phyloP scores from a whole-genome alignment of 139 green algal genomes.

The Yamagishiella unicocca region DNA sequence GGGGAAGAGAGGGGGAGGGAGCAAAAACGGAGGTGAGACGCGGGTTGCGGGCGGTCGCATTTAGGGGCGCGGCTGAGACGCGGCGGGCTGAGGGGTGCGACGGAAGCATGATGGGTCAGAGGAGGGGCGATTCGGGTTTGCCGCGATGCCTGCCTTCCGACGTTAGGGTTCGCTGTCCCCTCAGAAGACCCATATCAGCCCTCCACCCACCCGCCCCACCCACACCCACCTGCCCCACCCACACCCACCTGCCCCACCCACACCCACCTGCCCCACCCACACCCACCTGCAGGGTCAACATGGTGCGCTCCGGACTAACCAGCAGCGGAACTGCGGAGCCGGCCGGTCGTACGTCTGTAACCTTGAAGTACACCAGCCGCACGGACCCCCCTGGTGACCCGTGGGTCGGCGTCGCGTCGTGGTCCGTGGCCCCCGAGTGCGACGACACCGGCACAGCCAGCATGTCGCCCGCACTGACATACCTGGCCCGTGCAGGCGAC shows the following conservation, averaged over 20 bases:
- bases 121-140: too few relatives aligned
- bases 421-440: neutral
- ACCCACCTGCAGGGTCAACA: conserved; percentile 42
- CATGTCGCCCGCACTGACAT: conserved; percentile 17
- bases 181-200: too few relatives aligned
- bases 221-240: too few relatives aligned
- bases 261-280: neutral
- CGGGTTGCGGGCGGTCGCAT: too few relatives aligned
- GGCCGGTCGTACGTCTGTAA: conserved; percentile 10
- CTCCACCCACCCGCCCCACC: too few relatives aligned
- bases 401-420: neutral
- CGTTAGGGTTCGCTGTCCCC: too few relatives aligned
- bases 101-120: too few relatives aligned
- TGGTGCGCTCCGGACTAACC: conserved; percentile 21
- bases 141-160: too few relatives aligned
- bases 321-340: neutral
- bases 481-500: neutral
- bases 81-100: too few relatives aligned
- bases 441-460: conserved; percentile 10
- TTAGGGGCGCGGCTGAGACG: too few relatives aligned
- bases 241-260: too few relatives aligned
- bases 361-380: conserved; percentile 30
- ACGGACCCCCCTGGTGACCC: neutral
- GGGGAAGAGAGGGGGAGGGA: neutral
- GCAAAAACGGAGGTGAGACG: too few relatives aligned